These are phyloP conservation scores for Candida albicans DNA, from an alignment of 1,139 yeast genomes.

Conservation along the genomic window DNA sequence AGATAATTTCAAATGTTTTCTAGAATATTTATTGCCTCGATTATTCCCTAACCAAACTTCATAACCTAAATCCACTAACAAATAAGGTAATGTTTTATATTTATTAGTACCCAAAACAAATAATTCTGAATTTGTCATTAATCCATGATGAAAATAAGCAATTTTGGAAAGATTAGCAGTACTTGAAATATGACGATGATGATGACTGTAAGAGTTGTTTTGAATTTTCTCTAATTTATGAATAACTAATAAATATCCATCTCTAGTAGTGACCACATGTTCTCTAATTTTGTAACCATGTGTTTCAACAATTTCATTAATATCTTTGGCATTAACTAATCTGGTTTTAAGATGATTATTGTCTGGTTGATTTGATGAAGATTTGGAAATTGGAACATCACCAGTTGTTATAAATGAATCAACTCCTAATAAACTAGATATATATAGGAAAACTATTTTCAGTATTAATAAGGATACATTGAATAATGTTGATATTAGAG, in stretches of 20 bases:
- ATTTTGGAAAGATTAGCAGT: constrained; percentile 15
- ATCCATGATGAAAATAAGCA: constrained; percentile 51
- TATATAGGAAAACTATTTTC: constrained; percentile 9
- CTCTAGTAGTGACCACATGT: constrained; percentile 60
- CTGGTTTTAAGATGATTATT: constrained; percentile 4
- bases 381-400: neutral
- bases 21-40: constrained; percentile 39
- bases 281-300: constrained; percentile 70
- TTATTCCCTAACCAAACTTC: constrained; percentile 42
- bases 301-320: constrained; percentile 61
- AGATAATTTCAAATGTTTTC: constrained; percentile 35
- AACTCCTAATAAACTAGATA: constrained; percentile 6
- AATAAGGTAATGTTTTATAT: constrained; percentile 30
- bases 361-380: neutral
- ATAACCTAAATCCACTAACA: constrained; percentile 32
- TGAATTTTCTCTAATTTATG: constrained; percentile 30
- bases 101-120: constrained; percentile 41
- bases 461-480: constrained; percentile 9
- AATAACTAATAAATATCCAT: constrained; percentile 42
- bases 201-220: neutral
- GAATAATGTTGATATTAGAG: constrained; percentile 10
- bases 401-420: neutral
- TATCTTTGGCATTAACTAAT: constrained; percentile 42
- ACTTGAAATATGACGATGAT: neutral
- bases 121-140: constrained; percentile 46